Evolutionary conservation across 2,329 filamentous ascomycete species (phyloP), one percentile per base, ranked within the genome.

Genomic region (Rutstroemia sp.): DNA sequence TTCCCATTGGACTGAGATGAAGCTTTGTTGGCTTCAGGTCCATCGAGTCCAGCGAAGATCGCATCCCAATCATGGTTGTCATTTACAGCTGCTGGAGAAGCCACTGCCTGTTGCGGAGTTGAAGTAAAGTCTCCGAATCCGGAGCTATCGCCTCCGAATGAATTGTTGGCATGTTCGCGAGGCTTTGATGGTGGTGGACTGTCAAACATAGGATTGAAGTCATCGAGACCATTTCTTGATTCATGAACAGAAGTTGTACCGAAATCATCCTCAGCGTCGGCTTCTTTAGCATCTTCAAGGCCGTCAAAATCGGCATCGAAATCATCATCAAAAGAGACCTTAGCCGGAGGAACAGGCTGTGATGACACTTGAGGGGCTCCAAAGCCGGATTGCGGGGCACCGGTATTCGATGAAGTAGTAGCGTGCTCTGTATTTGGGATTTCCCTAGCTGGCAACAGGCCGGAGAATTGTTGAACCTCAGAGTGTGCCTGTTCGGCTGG

Each of bases 51-150:
- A 1, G 89, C 87, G 73, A 97, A 97, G 55, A 97, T 89, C 40
- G 90, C 88, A 67, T 97, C 92, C 94, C 94, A 97, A 70, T 97
- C 92, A 64, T 95, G 88, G 36, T 75, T 73, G 14, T 81, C 79
- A 46, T 70, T 68, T 48, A 71, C 68, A 57, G 73, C 69, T 54
- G 75, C 69, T 54, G 73, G 62, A 44, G 70, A 55, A n/a, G 71
- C 61, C 23, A 68, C 62, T 42, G 67, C 59, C 73, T 73, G 50
- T 73, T 73, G 51, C 75, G 73, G 57, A 76, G 80, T 80, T 56
- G 75, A 72, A 46, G 73, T 73, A 58, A 79, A 80, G 54, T 75
- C 74, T 53, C 78, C 74, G 52, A 71, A 71, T 4, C 63, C 67
- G 46, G 61, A 61, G 30, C 58, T 58, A 44, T 58, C 57, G 42